Conservation (phyloP, 2,329 filamentous ascomycete genomes). For the Arthroderma uncinatum region DNA sequence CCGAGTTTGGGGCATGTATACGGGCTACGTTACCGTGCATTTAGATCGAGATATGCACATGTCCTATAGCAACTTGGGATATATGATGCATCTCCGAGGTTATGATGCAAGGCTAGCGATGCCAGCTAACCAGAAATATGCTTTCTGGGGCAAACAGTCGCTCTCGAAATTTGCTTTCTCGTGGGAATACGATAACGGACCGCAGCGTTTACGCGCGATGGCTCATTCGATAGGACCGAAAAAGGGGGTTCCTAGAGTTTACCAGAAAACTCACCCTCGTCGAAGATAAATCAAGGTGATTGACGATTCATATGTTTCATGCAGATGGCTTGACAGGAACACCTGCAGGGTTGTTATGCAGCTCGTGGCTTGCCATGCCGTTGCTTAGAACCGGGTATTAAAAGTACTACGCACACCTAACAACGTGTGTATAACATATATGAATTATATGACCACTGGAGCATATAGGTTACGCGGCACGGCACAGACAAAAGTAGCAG, state of each 20-base stretch:
- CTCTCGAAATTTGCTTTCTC: too few species aligned
- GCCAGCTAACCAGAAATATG: neutral
- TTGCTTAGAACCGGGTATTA: slow-evolving; percentile 1
- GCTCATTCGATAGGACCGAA: neutral
- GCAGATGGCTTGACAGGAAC: neutral
- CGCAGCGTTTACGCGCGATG: neutral
- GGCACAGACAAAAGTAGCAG: neutral
- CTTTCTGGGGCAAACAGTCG: too few species aligned
- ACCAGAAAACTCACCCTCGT: neutral
- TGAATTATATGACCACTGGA: neutral
- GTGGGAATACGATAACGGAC: neutral
- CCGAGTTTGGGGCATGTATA: too few species aligned
- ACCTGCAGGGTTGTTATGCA: neutral
- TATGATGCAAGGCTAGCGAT: too few species aligned
- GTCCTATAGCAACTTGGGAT: too few species aligned
- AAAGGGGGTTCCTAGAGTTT: neutral
- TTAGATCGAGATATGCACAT: neutral
- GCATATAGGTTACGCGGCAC: neutral
- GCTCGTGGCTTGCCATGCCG: neutral
- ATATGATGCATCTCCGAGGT: too few species aligned
- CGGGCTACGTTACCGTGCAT: neutral
- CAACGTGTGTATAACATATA: neutral
- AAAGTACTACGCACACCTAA: neutral
- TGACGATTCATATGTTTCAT: neutral
- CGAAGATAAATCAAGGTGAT: neutral